A percentile compares a stretch with the other conserved stretches of the same genome.
Evolutionary conservation across 208 protist genomes (phyloP).

Genomic region (Trypanosoma scelopori): DNA sequence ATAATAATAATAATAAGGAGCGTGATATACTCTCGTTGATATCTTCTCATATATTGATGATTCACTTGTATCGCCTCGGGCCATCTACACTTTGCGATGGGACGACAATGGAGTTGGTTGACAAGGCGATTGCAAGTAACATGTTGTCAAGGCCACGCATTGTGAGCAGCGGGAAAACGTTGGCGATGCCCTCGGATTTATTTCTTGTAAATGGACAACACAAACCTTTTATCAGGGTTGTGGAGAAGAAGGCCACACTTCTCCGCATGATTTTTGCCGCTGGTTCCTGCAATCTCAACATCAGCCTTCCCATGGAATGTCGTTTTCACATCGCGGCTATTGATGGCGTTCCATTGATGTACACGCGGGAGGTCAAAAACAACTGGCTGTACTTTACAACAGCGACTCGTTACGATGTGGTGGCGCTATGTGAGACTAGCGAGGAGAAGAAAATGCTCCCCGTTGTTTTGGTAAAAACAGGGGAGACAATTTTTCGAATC

Average conservation of each 20-base stretch:
- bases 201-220: slow-evolving; percentile 90
- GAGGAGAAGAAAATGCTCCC: slow-evolving; percentile 25
- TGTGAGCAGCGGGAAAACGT: slow-evolving; percentile 33
- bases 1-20: slow-evolving; percentile 6
- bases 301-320: slow-evolving; percentile 63
- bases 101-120: slow-evolving; percentile 41
- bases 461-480: slow-evolving; percentile 37
- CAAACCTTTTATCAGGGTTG: slow-evolving; percentile 53
- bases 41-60: slow-evolving; percentile 49
- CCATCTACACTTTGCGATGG: slow-evolving; percentile 57
- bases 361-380: slow-evolving; percentile 37
- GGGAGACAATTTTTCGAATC: slow-evolving; percentile 59
- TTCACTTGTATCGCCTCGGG: slow-evolving; percentile 76
- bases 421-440: slow-evolving; percentile 47
- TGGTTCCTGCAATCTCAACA: slow-evolving; percentile 75
- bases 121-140: slow-evolving; percentile 46
- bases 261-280: slow-evolving; percentile 74
- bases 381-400: slow-evolving; percentile 83
- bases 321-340: slow-evolving; percentile 53
- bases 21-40: slow-evolving; percentile 29
- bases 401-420: slow-evolving; percentile 57
- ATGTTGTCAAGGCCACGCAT: slow-evolving; percentile 55
- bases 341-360: slow-evolving; percentile 70
- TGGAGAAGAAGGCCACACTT: slow-evolving; percentile 37
- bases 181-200: slow-evolving; percentile 52